Evolutionary conservation across 345 rosid species (phyloP).

Genomic region (Passiflora organensis): DNA sequence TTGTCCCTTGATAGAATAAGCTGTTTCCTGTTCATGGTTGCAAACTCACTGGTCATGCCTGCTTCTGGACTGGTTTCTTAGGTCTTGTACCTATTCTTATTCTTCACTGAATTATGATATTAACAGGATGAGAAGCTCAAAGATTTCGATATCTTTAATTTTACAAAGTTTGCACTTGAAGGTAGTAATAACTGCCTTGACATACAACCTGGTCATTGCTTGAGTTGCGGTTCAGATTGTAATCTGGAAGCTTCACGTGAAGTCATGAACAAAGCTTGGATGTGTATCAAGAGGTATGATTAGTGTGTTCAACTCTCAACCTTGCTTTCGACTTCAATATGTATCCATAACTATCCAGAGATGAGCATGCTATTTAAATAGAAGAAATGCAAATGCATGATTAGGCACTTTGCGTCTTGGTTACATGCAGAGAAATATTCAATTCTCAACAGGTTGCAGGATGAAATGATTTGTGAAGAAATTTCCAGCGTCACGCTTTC

Average conservation of each 20-base stretch:
- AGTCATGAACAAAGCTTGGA: conserved; percentile 47
- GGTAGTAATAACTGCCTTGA: conserved; percentile 17
- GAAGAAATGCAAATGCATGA: not conserved
- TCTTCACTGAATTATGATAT: conserved; percentile 4
- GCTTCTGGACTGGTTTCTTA: not conserved
- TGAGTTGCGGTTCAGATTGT: conserved; percentile 51
- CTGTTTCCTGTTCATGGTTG: too few relatives aligned
- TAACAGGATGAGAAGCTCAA: conserved; percentile 30
- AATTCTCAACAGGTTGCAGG: conserved; percentile 46
- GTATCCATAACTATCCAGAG: not conserved
- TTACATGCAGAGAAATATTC: not conserved
- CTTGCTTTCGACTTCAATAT: conserved; percentile 1
- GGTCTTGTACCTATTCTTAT: not conserved
- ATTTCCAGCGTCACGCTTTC: conserved; percentile 29
- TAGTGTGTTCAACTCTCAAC: conserved; percentile 20
- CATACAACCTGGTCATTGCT: conserved; percentile 46
- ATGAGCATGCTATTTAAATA: not conserved
- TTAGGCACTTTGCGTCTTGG: not conserved
- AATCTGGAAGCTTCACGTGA: conserved; percentile 36
- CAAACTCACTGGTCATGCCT: not conserved
- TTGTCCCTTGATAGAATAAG: too few relatives aligned
- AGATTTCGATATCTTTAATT: conserved; percentile 23
- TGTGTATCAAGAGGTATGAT: conserved; percentile 43
- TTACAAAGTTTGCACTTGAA: conserved; percentile 29
- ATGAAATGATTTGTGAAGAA: conserved; percentile 32